These are phyloP conservation scores for Xylaria sp. DNA, from an alignment of 2,329 filamentous ascomycete genomes.

Conservation along the genomic window DNA sequence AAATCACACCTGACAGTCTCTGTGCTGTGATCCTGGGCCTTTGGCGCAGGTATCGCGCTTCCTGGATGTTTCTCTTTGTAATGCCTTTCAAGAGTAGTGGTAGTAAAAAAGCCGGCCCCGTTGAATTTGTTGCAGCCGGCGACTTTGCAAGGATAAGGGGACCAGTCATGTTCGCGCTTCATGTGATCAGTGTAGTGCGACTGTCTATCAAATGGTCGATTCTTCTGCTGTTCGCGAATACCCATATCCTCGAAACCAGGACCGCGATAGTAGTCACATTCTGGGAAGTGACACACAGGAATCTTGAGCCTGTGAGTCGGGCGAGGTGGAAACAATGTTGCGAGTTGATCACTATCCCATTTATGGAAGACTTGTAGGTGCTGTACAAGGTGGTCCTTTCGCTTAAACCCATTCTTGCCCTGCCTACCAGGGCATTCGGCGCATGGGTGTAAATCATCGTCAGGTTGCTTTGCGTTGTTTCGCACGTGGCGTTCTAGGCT, in stretches of 20 bases:
- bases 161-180: slow-evolving; percentile 36
- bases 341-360: background rate
- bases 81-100: slow-evolving; percentile 17
- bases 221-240: background rate
- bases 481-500: slow-evolving; percentile 26
- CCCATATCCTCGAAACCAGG: slow-evolving; percentile 5
- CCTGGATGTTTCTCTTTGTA: slow-evolving; percentile 22
- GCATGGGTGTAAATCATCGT: slow-evolving; percentile 11
- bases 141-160: slow-evolving; percentile 31
- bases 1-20: slow-evolving; percentile 7
- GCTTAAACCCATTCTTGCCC: slow-evolving; percentile 25
- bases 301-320: background rate
- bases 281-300: slow-evolving; percentile 19
- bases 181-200: slow-evolving; percentile 34
- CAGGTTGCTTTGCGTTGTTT: background rate
- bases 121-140: slow-evolving; percentile 22
- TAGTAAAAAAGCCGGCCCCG: slow-evolving; percentile 29
- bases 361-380: slow-evolving; percentile 25
- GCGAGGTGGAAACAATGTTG: background rate
- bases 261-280: slow-evolving; percentile 27
- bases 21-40: background rate
- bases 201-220: slow-evolving; percentile 27
- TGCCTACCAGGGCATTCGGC: slow-evolving; percentile 13
- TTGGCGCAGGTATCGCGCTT: background rate
- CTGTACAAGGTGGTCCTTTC: slow-evolving; percentile 32